These are phyloP conservation scores for Picea abies DNA, from an alignment of 83 land plant species.

Conservation along the genomic window DNA sequence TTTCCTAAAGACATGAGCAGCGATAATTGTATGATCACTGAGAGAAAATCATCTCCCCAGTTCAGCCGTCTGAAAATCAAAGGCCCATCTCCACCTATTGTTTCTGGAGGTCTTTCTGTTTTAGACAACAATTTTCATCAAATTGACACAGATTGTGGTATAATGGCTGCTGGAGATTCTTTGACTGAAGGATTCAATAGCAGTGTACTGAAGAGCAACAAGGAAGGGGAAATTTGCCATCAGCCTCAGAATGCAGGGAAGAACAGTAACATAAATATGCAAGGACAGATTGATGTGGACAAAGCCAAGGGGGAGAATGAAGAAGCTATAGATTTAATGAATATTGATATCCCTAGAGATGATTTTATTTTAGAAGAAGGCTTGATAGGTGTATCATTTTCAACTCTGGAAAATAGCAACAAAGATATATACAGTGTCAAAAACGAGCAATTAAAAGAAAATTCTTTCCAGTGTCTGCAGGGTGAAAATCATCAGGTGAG, in stretches of 20 bases:
- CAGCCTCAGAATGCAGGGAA: not conserved
- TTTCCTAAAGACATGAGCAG: too few species aligned
- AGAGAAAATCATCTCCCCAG: too few species aligned
- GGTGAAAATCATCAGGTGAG: slow-evolving; percentile 2
- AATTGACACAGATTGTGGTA: not conserved
- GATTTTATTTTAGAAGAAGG: slow-evolving; percentile 2
- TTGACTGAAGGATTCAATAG: not conserved
- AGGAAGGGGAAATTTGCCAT: not conserved
- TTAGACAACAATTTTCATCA: not conserved
- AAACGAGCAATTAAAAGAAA: not conserved
- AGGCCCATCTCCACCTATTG: not conserved
- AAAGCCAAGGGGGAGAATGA: not conserved
- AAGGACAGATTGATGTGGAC: not conserved
- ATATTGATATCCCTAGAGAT: not conserved
- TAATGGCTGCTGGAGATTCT: not conserved
- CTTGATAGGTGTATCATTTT: not conserved
- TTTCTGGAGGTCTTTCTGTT: not conserved
- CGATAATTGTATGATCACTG: too few species aligned
- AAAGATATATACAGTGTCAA: not conserved
- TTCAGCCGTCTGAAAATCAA: not conserved
- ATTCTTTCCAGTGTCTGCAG: not conserved
- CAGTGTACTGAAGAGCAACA: not conserved
- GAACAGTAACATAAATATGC: not conserved
- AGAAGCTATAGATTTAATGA: not conserved
- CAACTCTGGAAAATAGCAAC: not conserved